Base-by-base conservation (phyloP, 768 basidiomycete species). In the Crepidotus variabilis region DNA sequence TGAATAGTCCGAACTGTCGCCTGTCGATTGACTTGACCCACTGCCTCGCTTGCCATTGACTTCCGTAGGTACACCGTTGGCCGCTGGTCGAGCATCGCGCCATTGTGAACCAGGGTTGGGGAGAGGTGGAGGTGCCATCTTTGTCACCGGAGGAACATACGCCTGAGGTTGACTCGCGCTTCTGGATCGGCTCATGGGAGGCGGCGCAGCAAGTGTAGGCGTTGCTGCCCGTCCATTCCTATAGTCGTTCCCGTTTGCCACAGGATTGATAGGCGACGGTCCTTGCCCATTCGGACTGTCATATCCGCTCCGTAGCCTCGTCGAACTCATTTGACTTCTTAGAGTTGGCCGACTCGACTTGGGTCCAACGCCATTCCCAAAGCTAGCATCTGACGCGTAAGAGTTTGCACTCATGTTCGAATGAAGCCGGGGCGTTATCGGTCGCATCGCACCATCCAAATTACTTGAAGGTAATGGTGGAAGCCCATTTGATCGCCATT, bases 1-100 rank as follows among this genome's bases (percentile, higher is more conserved):
- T 47, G 91, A 92, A 61, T 89, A 90, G 63, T 92, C 88, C 11
- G 90, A 91, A 68, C 87, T 90, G n/a, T n/a, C n/a, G n/a, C n/a
- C n/a, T n/a, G n/a, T n/a, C 62, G 88, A 90, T 67, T 90, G 85
- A 63, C 91, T 93, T 35, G 89, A 91, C 11, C 89, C 87, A 60
- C 91, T 93, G 32, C 88, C 92, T 35, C 92, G 84, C 70, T 92
- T 92, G 62, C 76, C 79, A 51, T 71, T 77, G 72, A 77, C 45
- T 74, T 71, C 56, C 77, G 74, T 60, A 49, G 63, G 65, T 9
- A 62, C 56, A 10, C 65, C 63, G 57, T 61, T 65, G n/a, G n/a
- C n/a, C 57, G 51, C 50, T 10, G 48, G 45, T 20, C 63, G 63
- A 24, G 60, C 53, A 39, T 66, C 10, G 51, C 76, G 67, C 85